Base-by-base conservation (phyloP, 345 rosid genomes). In the Garcia nutans region DNA sequence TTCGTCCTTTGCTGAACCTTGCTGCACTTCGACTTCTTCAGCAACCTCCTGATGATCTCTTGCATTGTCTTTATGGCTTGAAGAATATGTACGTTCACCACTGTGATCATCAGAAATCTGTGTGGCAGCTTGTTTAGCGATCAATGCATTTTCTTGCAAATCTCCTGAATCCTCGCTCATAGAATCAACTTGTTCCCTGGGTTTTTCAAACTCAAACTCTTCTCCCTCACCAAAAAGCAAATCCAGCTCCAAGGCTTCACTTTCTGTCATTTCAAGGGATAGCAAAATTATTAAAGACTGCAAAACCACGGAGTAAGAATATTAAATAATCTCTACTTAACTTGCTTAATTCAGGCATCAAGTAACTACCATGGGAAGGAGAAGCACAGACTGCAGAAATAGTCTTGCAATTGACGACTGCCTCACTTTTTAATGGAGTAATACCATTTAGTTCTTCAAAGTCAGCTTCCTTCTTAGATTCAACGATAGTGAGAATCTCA, bases 361-460 rank as follows among this genome's bases (percentile, higher is more conserved):
- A 76, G 55, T 47, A 74, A 74, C 68, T 58, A 83, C 81, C 79
- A 54, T 68, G 20, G 50, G 45, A 6, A 23, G 70, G 26, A 59
- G 37, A 60, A 73, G 42, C 68, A 56, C n/a, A 8, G 20, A 57
- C 24, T 64, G 63, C 37, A 58, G 75, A 71, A 66, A 52, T 12
- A 8, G 42, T 28, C 37, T 45, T 10, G 45, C 65, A 44, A 63
- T 63, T 70, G 9, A 60, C 20, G 11, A 10, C 76, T 55, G 24
- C 42, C 65, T 72, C 42, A 16, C 33, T 31, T 68, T 69, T 57
- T 62, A 64, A 11, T 65, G 63, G 50, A 75, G 64, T 68, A 55
- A 26, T 45, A 45, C 23, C 70, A n/a, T 52, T 33, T 13, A 22
- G 31, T 16, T 59, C 64, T 58, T 57, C 68, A 68, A 44, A 26